Conservation (phyloP, 2,329 filamentous ascomycete genomes). For the Colletotrichum chrysophilum region DNA sequence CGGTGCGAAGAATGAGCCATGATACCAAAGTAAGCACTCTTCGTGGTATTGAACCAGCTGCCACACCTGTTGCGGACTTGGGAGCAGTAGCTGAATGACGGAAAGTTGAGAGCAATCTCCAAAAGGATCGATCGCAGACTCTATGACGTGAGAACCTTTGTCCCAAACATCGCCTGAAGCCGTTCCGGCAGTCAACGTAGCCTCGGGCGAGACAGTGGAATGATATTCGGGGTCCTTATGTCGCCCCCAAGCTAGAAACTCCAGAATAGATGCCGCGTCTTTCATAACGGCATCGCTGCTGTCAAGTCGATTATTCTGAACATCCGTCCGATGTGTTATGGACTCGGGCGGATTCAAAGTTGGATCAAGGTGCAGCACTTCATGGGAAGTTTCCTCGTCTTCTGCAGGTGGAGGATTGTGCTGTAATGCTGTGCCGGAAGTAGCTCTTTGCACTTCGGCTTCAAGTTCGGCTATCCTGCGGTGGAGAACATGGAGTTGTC, state of each 20-base stretch:
- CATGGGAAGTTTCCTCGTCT: background rate
- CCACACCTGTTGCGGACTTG: background rate
- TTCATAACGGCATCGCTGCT: slow-evolving; percentile 31
- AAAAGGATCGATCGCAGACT: background rate
- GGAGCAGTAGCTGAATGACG: background rate
- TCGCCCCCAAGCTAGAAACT: slow-evolving; percentile 53
- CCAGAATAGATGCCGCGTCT: slow-evolving; percentile 50
- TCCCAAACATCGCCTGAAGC: background rate
- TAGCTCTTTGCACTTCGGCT: background rate
- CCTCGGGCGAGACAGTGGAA: background rate
- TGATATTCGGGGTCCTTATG: slow-evolving; percentile 40
- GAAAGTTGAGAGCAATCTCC: background rate
- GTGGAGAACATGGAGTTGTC: background rate
- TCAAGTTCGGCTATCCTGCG: background rate
- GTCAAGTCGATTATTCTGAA: background rate
- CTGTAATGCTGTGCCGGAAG: background rate
- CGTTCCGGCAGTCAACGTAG: background rate
- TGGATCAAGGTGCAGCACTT: background rate
- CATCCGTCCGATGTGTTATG: background rate
- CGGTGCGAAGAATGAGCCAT: background rate
- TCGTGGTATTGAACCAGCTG: background rate
- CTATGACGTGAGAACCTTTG: background rate
- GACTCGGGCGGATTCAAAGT: background rate
- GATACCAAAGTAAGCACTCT: background rate
- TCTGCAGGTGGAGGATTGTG: background rate